Evolutionary conservation across 2,329 filamentous ascomycete genomes (phyloP).

Genomic region (Verticillium zaregamsianum): DNA sequence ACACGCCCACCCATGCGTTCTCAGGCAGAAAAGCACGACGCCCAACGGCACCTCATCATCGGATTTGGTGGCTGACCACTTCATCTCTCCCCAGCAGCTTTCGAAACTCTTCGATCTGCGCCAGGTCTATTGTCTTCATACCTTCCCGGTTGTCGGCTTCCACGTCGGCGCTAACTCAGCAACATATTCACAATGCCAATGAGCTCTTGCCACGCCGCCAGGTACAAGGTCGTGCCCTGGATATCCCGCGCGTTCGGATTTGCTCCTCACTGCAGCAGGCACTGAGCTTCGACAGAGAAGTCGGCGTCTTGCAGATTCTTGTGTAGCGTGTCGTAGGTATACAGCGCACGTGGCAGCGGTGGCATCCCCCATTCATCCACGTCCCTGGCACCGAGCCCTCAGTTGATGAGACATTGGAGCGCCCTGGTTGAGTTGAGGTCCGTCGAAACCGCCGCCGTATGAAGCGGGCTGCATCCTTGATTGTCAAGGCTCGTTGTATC

Average conservation of each 20-base stretch:
- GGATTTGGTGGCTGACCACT: too few species aligned
- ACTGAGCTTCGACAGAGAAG: background rate
- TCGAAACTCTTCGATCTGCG: background rate
- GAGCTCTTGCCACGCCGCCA: background rate
- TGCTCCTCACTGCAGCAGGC: background rate
- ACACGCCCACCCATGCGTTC: too few species aligned
- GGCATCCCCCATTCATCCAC: background rate
- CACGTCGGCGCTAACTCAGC: background rate
- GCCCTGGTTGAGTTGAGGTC: background rate
- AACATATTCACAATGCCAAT: background rate
- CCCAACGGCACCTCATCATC: background rate
- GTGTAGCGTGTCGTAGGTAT: background rate
- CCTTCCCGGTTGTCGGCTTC: background rate
- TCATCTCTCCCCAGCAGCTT: background rate
- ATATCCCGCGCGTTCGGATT: background rate
- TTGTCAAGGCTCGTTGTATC: background rate
- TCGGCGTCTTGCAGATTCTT: background rate
- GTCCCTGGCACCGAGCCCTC: background rate
- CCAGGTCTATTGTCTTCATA: background rate
- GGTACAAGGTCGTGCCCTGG: background rate
- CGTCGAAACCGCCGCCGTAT: background rate
- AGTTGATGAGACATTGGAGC: background rate
- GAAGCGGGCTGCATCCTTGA: background rate
- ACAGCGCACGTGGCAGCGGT: background rate
- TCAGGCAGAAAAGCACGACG: too few species aligned